Percentiles rank a stretch among this genome's conserved stretches.
Conservation (phyloP, 2,329 filamentous ascomycete genomes). For the Rasamsonia emersonii region DNA sequence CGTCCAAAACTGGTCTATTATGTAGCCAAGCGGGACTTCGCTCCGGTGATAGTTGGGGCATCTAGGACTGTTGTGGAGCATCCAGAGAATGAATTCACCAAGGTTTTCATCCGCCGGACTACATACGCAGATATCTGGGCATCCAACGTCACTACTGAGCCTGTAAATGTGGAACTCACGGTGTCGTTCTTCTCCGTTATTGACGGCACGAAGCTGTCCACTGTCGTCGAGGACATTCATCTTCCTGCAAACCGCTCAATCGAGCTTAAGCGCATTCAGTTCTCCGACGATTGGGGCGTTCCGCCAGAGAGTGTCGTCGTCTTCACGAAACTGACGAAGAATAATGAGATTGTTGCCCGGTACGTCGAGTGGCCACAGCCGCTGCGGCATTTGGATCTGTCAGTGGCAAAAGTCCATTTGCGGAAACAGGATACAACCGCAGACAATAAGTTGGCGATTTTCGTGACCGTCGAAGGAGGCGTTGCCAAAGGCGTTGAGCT, state of each 20-base stretch:
- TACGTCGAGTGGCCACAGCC: conserved; percentile 55
- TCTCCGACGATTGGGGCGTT: conserved; percentile 38
- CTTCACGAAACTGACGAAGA: conserved; percentile 44
- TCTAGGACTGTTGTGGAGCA: conserved; percentile 50
- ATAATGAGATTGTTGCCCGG: conserved; percentile 42
- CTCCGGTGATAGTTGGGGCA: conserved; percentile 50
- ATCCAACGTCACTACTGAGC: too few species aligned
- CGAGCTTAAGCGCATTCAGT: conserved; percentile 39
- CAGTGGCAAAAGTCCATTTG: too few species aligned
- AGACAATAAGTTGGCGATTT: conserved; percentile 51
- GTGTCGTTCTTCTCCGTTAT: too few species aligned
- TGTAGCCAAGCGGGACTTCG: conserved; percentile 49
- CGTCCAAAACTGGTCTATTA: conserved; percentile 56
- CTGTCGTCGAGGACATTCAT: too few species aligned
- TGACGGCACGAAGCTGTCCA: too few species aligned
- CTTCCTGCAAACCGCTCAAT: too few species aligned
- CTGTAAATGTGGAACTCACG: too few species aligned
- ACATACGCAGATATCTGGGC: conserved; percentile 54
- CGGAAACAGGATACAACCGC: conserved; percentile 35
- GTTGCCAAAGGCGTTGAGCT: conserved; percentile 41
- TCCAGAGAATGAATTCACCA: conserved; percentile 44
- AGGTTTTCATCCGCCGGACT: too few species aligned
- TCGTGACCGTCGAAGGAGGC: conserved; percentile 52
- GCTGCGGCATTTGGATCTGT: conserved; percentile 50
- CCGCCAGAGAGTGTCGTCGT: conserved; percentile 48